Evolutionary conservation across 768 basidiomycete species (phyloP), one percentile per base, ranked within the genome.

Genomic region (Mycena chlorophos): DNA sequence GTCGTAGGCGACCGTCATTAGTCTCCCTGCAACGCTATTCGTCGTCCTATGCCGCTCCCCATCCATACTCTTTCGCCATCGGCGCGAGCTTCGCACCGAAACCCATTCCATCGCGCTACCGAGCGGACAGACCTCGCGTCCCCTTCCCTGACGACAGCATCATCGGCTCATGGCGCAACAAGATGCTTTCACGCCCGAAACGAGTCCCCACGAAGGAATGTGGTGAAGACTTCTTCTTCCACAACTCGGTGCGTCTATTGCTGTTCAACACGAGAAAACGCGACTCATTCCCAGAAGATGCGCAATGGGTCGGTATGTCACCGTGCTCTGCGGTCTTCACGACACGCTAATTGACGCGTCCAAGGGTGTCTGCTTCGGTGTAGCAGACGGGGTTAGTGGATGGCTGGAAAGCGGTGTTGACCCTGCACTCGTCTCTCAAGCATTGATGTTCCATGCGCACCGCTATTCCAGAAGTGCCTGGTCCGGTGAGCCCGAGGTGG

Each of bases 311-410:
- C 60, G 56, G 59, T 61, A 49, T 40, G 34, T 55, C 43, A n/a
- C 5, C 5, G 23, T n/a, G 45, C 26, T 50, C 20, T 19, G 4
- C 37, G 14, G 14, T 13, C 3, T 42, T 16, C 1, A 37, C 6
- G 22, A 17, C 22, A 27, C 43, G 50, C 39, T 19, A 54, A 22
- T 38, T 20, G 26, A 30, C 19, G 51, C 31, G 20, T 47, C 22
- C 8, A 19, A 83, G 83, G 82, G 82, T 6, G 57, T 81, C 19
- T 77, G 80, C 4, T 66, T 88, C 23, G 85, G 85, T 25, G 76
- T 88, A 1, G 83, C 86, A 16, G 87, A 88, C 60, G 87, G 87
- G 14, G 84, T 88, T 1, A 86, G 86, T 3, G 87, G 84, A 19
- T 89, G 87, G 87, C 75, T 79, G 50, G 74, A 79, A 50, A 73